Evolutionary conservation across 2,329 filamentous ascomycete species (phyloP).

Genomic region (Trichoderma citrinoviride): DNA sequence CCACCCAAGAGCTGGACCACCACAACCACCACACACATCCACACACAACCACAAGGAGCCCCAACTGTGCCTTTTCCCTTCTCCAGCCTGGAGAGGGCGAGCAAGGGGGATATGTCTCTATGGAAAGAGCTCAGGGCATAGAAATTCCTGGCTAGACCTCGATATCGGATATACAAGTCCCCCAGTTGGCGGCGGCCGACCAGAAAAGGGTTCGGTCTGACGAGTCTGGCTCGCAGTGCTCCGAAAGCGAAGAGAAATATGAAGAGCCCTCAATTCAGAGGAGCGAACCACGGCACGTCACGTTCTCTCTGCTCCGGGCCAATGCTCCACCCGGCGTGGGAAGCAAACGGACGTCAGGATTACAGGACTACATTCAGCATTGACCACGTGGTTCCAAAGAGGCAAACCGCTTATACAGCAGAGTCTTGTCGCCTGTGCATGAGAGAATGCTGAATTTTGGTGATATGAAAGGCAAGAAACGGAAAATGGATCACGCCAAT

Average conservation of each 20-base stretch:
- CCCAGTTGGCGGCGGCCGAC: conserved; percentile 1
- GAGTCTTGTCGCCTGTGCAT: conserved; percentile 11
- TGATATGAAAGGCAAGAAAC: not conserved
- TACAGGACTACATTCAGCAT: conserved; percentile 16
- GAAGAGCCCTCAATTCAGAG: not conserved
- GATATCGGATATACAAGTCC: conserved; percentile 3
- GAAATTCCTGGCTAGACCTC: not conserved
- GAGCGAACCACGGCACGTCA: conserved; percentile 16
- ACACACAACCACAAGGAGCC: not conserved
- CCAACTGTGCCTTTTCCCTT: not conserved
- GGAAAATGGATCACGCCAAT: conserved; percentile 1
- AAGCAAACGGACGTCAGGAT: conserved; percentile 15
- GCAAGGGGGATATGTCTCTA: not conserved
- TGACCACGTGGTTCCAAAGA: conserved; percentile 23
- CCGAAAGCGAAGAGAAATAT: not conserved
- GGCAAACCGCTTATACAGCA: conserved; percentile 17
- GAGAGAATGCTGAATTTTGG: not conserved
- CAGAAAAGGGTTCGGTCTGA: conserved; percentile 2
- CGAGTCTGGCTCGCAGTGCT: not conserved
- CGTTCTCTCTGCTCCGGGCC: conserved; percentile 13
- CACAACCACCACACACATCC: conserved; percentile 7
- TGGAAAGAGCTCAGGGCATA: not conserved
- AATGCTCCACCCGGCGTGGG: conserved; percentile 5
- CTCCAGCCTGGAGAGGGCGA: not conserved
- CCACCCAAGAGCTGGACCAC: too few species aligned